Conservation (phyloP, 1,139 yeast species). For the Suhomyces coccinellae region DNA sequence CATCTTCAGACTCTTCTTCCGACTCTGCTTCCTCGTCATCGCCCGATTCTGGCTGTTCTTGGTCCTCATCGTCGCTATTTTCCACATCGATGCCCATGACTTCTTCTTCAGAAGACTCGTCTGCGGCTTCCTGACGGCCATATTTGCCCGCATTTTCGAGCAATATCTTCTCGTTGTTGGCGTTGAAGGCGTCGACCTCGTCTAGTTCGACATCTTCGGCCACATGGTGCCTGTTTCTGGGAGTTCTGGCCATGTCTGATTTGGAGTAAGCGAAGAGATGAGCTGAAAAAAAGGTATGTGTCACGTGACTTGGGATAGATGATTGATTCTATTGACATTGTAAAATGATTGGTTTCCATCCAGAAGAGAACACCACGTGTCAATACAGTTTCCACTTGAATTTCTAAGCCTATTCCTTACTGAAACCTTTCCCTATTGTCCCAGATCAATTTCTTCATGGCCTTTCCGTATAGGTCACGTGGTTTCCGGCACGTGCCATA, state of each 20-base stretch:
- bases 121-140: slow-evolving; percentile 29
- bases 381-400: too few species aligned
- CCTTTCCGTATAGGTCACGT: too few species aligned
- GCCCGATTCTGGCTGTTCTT: slow-evolving; percentile 30
- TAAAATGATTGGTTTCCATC: too few species aligned
- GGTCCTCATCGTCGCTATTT: slow-evolving; percentile 36
- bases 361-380: too few species aligned
- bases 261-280: neutral
- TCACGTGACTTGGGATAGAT: neutral
- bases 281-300: neutral
- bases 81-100: slow-evolving; percentile 40
- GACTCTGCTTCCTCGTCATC: slow-evolving; percentile 46
- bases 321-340: too few species aligned
- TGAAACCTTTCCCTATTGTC: too few species aligned
- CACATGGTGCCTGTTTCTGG: slow-evolving; percentile 10
- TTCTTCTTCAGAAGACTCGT: slow-evolving; percentile 49
- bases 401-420: too few species aligned
- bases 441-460: too few species aligned
- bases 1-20: slow-evolving; percentile 52
- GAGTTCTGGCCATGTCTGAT: slow-evolving; percentile 10
- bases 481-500: neutral
- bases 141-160: slow-evolving; percentile 58
- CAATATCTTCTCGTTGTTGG: slow-evolving; percentile 61
- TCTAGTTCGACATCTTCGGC: slow-evolving; percentile 44
- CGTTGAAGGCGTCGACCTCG: slow-evolving; percentile 74